These are phyloP conservation scores for Penicillium psychrosexuale DNA, from an alignment of 2,329 filamentous ascomycete genomes.

Conservation along the genomic window DNA sequence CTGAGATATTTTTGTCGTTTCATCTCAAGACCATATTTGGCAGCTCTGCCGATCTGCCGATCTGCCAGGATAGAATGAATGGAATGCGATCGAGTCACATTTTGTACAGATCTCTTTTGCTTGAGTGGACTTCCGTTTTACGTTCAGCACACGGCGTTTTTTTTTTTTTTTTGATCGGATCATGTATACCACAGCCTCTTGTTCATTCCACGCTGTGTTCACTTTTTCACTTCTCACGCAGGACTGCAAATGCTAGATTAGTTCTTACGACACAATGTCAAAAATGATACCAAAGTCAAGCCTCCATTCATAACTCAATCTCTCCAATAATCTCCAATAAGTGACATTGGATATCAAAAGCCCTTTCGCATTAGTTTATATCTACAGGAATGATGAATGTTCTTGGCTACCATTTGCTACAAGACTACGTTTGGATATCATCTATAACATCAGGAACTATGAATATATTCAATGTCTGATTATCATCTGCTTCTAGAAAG, in stretches of 20 bases:
- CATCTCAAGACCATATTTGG: not conserved
- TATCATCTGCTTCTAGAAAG: too few relatives aligned
- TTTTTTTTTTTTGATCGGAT: not conserved
- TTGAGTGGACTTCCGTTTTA: not conserved
- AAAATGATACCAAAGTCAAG: not conserved
- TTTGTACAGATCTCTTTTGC: constrained; percentile 4
- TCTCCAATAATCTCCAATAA: not conserved
- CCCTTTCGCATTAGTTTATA: not conserved
- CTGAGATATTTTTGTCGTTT: not conserved
- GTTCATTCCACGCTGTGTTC: not conserved
- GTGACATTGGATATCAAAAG: not conserved
- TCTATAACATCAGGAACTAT: too few relatives aligned
- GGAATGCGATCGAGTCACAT: not conserved
- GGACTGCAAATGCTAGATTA: not conserved
- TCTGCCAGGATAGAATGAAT: not conserved
- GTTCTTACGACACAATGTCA: not conserved
- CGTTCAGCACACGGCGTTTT: not conserved
- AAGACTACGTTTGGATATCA: not conserved
- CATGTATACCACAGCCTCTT: constrained; percentile 5
- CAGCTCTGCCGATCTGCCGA: not conserved
- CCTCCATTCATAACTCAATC: not conserved
- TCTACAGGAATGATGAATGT: not conserved
- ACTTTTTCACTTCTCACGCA: not conserved
- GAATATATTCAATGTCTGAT: too few relatives aligned
- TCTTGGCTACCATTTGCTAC: not conserved